Evolutionary conservation across 176 grass and related monocot species (phyloP), one percentile per base, ranked within the genome.

Genomic region (Musa schizocarpa): DNA sequence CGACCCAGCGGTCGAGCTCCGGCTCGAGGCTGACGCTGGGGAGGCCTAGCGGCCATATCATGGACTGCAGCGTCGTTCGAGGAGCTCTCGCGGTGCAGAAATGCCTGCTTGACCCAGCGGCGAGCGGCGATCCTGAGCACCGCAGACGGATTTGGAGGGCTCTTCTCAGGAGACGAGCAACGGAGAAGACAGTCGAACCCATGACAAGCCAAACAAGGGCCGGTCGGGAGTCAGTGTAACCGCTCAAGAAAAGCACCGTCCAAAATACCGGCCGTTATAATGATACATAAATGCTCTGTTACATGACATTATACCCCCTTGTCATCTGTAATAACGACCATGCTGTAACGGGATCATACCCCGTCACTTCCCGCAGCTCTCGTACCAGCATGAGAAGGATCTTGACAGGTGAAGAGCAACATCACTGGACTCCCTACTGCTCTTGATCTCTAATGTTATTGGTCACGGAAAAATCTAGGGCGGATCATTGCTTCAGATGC

Each of bases 401-500:
- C 55, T 85, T 0, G 84, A 92, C 50, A 88, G 93, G 93, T 89
- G 78, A 57, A 43, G 34, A 6, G 34, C 34, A 43, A 5, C 34
- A 5, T 43, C 34, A 43, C 34, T 43, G 34, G 34, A 43, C 5
- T 43, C 34, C 34, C 34, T 43, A 43, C 34, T 43, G 34, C 34
- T 43, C 34, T 43, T 43, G 34, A 43, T 43, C 34, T 43, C 34
- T 6, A 43, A 43, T 43, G 34, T 43, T 43, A 43, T 43, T 43
- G 34, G 34, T 43, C 34, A 43, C 4, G 34, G 34, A 43, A 43
- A 43, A 43, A 43, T 43, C 34, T 19, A 97, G 93, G 79, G 90
- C 93, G 52, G 79, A 97, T 81, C 68, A 85, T 23, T 90, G 86
- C 81, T 97, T 97, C 77, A 88, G 83, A 69, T 82, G 84, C 25